Conservation (phyloP, 2,329 filamentous ascomycete genomes). For the Talaromyces verruculosus region DNA sequence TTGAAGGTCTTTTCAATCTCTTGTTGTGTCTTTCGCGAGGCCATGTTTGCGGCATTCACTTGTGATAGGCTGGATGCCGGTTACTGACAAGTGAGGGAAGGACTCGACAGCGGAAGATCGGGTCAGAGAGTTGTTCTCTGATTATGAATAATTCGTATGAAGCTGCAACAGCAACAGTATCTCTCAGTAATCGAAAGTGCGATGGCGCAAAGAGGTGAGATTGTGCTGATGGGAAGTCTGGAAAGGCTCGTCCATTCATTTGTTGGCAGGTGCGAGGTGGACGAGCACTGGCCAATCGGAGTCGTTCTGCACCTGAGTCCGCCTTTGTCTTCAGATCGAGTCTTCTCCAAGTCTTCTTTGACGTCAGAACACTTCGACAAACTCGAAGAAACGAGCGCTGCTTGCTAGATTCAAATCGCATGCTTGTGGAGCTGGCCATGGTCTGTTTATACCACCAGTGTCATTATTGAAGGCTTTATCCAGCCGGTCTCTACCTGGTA, state of each 20-base stretch:
- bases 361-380: neutral
- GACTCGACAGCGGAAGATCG: slow-evolving; percentile 6
- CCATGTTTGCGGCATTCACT: slow-evolving; percentile 62
- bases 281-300: neutral
- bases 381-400: neutral
- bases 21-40: slow-evolving; percentile 91
- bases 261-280: slow-evolving; percentile 2
- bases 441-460: neutral
- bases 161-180: neutral
- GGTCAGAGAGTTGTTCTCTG: neutral
- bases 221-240: slow-evolving; percentile 11
- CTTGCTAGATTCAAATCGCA: neutral
- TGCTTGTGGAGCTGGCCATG: neutral
- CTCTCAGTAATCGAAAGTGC: neutral
- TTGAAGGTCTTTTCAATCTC: slow-evolving; percentile 99
- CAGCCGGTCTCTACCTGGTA: neutral
- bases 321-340: neutral
- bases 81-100: neutral
- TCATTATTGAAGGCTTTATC: neutral
- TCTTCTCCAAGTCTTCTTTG: neutral
- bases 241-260: slow-evolving; percentile 11
- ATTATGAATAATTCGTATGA: neutral
- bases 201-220: slow-evolving; percentile 19
- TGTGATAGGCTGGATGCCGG: slow-evolving; percentile 12
- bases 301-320: neutral